These are phyloP conservation scores for Mimosa pudica DNA, from an alignment of 306 rosid species.

Conservation along the genomic window DNA sequence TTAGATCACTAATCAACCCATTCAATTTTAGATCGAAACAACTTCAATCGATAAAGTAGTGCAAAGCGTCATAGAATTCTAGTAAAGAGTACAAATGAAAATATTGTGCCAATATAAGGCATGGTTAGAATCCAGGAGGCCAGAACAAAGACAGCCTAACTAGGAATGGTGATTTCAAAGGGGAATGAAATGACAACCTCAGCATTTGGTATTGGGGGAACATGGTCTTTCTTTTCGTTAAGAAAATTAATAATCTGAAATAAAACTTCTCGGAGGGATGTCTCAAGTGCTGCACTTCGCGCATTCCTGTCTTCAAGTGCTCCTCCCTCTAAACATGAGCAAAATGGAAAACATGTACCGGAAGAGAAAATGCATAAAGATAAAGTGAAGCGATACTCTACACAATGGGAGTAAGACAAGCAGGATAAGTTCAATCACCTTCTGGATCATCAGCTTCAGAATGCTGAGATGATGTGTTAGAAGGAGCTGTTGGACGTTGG, in stretches of 20 bases:
- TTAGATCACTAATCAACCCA: too few species aligned
- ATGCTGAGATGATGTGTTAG: conserved; percentile 65
- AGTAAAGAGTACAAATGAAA: too few species aligned
- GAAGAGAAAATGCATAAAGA: background rate
- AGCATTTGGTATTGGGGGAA: conserved; percentile 80
- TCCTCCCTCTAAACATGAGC: conserved; percentile 53
- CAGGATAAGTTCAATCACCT: conserved; percentile 49
- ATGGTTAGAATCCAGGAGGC: conserved; percentile 2
- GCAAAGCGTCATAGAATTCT: too few species aligned
- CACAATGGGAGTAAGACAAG: conserved; percentile 21
- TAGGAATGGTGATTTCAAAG: conserved; percentile 82
- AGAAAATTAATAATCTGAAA: conserved; percentile 93
- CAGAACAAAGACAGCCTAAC: conserved; percentile 50
- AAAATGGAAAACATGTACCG: conserved; percentile 1
- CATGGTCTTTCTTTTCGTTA: conserved; percentile 96
- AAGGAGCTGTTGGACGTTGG: conserved; percentile 62
- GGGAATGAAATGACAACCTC: conserved; percentile 83
- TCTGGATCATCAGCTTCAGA: conserved; percentile 77
- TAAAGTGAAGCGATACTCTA: conserved; percentile 2
- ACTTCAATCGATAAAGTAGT: too few species aligned
- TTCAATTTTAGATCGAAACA: too few species aligned
- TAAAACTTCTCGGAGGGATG: conserved; percentile 82
- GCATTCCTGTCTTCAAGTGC: conserved; percentile 67
- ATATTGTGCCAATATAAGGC: too few species aligned
- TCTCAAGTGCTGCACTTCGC: conserved; percentile 82